Conservation (phyloP, 371 early-diverging fungal genomes). For the Mortierella sp. region DNA sequence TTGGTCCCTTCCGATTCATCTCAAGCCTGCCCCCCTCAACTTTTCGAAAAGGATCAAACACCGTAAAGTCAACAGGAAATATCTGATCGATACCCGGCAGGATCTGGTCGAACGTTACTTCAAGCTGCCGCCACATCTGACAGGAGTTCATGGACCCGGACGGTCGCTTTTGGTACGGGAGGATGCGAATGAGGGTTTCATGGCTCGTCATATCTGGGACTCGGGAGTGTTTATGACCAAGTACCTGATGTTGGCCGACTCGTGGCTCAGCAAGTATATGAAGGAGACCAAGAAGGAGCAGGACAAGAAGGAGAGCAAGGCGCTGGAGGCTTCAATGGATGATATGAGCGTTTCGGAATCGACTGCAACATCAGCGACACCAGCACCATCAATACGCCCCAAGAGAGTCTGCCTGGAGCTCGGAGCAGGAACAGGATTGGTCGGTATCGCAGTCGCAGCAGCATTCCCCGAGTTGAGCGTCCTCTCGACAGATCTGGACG, state of each 20-base stretch:
- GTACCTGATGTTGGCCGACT: conserved; percentile 49
- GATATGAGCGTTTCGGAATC: conserved; percentile 24
- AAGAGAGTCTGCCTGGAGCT: conserved; percentile 53
- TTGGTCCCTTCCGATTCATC: conserved; percentile 53
- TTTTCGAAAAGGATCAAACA: conserved; percentile 45
- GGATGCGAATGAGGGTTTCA: conserved; percentile 54
- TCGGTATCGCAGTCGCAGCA: conserved; percentile 53
- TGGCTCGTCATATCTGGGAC: conserved; percentile 59
- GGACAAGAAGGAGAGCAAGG: not conserved
- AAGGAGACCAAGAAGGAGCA: conserved; percentile 19
- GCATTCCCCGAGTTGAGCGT: conserved; percentile 53
- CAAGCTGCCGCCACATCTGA: conserved; percentile 40
- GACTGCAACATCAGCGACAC: not conserved
- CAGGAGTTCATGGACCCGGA: conserved; percentile 36
- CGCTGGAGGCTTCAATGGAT: conserved; percentile 31
- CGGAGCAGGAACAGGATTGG: conserved; percentile 57
- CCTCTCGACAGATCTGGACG: conserved; percentile 51
- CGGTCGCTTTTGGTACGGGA: conserved; percentile 43
- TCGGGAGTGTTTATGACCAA: conserved; percentile 58
- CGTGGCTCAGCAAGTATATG: conserved; percentile 56
- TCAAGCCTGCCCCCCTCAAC: conserved; percentile 46
- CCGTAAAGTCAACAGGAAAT: conserved; percentile 50
- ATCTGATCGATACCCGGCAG: conserved; percentile 53
- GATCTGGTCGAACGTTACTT: conserved; percentile 55
- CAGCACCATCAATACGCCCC: conserved; percentile 15